Percentiles rank a stretch among this genome's conserved stretches.
Conservation (phyloP, 495 filamentous ascomycete species). For the Pyrenula aspistea region DNA sequence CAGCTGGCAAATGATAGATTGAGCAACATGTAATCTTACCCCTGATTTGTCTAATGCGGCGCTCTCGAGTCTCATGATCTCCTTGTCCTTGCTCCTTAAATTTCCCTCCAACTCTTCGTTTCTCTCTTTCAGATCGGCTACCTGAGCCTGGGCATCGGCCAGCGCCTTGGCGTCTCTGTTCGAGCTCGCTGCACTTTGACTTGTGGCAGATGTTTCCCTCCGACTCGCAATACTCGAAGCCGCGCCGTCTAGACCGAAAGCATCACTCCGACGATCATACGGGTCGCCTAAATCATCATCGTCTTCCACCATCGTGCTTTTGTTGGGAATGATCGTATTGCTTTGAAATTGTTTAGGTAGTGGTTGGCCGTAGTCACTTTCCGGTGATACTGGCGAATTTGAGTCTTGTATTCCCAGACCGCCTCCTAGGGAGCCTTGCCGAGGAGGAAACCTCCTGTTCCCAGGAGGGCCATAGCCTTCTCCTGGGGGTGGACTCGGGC, state of each 20-base stretch:
- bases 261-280: slow-evolving; percentile 48
- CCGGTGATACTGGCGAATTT: slow-evolving; percentile 6
- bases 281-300: slow-evolving; percentile 56
- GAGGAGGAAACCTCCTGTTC: slow-evolving; percentile 24
- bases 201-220: slow-evolving; percentile 37
- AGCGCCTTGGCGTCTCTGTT: slow-evolving; percentile 61
- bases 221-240: slow-evolving; percentile 39
- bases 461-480: slow-evolving; percentile 23
- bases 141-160: slow-evolving; percentile 65
- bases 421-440: slow-evolving; percentile 32
- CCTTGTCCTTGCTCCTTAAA: slow-evolving; percentile 44
- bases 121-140: slow-evolving; percentile 62
- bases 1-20: neutral
- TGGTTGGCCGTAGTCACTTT: slow-evolving; percentile 45
- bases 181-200: slow-evolving; percentile 25
- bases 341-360: slow-evolving; percentile 85
- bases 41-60: slow-evolving; percentile 29
- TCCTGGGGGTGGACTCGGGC: slow-evolving; percentile 24
- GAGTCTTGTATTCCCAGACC: slow-evolving; percentile 9
- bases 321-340: slow-evolving; percentile 93
- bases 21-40: slow-evolving; percentile 17
- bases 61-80: slow-evolving; percentile 33
- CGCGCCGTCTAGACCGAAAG: slow-evolving; percentile 47
- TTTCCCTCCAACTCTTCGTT: slow-evolving; percentile 56
- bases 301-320: slow-evolving; percentile 96